Base-by-base conservation (phyloP, 2,329 filamentous ascomycete genomes). In the Elsinoe fawcettii region DNA sequence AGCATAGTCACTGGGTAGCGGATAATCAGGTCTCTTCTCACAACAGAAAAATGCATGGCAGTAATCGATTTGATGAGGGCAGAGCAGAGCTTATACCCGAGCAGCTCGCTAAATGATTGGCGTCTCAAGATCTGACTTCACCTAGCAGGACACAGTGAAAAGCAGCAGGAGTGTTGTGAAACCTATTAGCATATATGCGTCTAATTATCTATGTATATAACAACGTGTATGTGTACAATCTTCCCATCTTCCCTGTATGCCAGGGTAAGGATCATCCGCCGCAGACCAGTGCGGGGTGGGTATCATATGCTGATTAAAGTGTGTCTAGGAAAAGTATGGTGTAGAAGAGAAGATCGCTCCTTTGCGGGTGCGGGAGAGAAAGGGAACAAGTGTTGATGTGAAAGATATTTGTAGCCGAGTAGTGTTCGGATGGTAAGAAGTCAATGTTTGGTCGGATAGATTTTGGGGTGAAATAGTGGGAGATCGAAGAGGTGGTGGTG, bases 251-350 rank as follows among this genome's bases (percentile, higher is more conserved):
- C 14, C 34, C 34, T 37, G 34, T 37, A 37, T 12, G 39, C 39
- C 22, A 44, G 16, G 39, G 6, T 5, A 6, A 20, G 16, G 6
- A 6, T 37, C 34, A 14, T 37, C 34, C 34, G 34, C 34, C 34
- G 23, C 46, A 51, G 23, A n/a, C 25, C 46, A 20, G 39, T 44
- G 46, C 46, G 46, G 46, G 6, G 12, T 34, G 46, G 46, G 46
- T 51, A 51, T 51, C 46, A 32, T 46, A 46, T 46, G 41, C 41
- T 20, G 46, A 32, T 51, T 51, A 51, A 18, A 34, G 12, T 16
- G 18, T 32, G 25, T 16, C 12, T 18, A 3, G 16, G 23, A 22
- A 34, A 32, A 51, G 27, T 18, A 22, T 34, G 9, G 20, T 5
- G 9, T 47, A 16, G 46, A 51, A 18, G 25, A 36, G 25, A 51